phyloP scores from a whole-genome alignment of 257 asterid genomes.

The Pogostemon cablin region DNA sequence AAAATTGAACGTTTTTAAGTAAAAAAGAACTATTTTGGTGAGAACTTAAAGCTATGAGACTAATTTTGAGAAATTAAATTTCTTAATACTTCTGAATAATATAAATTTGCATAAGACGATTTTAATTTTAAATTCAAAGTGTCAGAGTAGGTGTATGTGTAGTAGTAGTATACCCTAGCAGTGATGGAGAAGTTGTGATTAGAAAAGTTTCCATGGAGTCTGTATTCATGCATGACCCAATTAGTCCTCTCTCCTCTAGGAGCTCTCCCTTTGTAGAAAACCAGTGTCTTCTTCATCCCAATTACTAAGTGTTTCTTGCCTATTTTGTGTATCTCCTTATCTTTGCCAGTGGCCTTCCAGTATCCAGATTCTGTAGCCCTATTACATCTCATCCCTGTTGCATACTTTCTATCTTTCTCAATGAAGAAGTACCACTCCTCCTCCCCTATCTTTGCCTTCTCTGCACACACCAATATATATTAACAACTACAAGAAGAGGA shows the following conservation, averaged over 20 bases:
- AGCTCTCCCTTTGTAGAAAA: slow-evolving; percentile 74
- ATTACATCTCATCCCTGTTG: slow-evolving; percentile 65
- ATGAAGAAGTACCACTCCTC: slow-evolving; percentile 26
- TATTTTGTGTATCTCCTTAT: slow-evolving; percentile 25
- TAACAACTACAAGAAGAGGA: not conserved
- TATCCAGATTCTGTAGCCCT: slow-evolving; percentile 47
- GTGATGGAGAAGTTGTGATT: slow-evolving; percentile 21
- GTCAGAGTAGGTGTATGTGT: too few relatives aligned
- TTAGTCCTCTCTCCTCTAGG: slow-evolving; percentile 62
- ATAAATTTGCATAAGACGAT: too few relatives aligned
- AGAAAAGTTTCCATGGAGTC: slow-evolving; percentile 49
- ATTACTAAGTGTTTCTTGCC: slow-evolving; percentile 32
- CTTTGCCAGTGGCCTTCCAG: slow-evolving; percentile 74
- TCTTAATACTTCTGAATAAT: too few relatives aligned
- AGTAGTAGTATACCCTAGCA: slow-evolving; percentile 13
- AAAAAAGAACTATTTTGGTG: too few relatives aligned
- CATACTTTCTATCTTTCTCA: slow-evolving; percentile 51
- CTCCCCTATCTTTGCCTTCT: slow-evolving; percentile 30
- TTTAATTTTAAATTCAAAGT: too few relatives aligned
- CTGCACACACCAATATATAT: not conserved
- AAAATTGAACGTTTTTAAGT: too few relatives aligned
- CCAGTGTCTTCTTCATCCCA: slow-evolving; percentile 80
- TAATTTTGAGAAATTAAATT: too few relatives aligned
- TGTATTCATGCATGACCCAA: slow-evolving; percentile 73
- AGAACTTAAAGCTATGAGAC: too few relatives aligned